Conservation (phyloP, 257 asterid species). For the Solanum bulbocastanum region DNA sequence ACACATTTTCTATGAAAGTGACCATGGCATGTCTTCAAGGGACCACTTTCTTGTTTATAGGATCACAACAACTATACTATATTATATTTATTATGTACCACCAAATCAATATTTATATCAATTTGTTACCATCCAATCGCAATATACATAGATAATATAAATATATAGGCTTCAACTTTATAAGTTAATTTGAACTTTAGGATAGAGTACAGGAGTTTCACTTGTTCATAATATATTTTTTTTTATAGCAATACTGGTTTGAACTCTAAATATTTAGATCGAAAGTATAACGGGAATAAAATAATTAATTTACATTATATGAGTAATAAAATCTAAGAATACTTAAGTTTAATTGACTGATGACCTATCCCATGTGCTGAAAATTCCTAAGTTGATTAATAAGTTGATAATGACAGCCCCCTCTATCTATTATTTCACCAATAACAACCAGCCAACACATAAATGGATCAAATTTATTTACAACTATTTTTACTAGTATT, state of each 20-base stretch:
- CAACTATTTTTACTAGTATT: neutral
- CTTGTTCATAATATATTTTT: neutral
- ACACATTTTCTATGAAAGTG: slow-evolving; percentile 39
- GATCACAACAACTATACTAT: neutral
- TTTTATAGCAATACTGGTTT: neutral
- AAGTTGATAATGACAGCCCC: slow-evolving; percentile 24
- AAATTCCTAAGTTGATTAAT: slow-evolving; percentile 11
- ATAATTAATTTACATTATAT: neutral
- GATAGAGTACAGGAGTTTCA: neutral
- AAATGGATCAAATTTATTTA: neutral
- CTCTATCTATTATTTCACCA: slow-evolving; percentile 3
- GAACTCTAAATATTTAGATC: neutral
- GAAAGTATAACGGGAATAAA: too few relatives aligned
- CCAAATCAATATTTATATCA: neutral
- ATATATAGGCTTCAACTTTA: neutral
- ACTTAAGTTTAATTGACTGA: slow-evolving; percentile 16
- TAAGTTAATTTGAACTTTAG: neutral
- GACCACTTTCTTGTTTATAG: slow-evolving; percentile 29
- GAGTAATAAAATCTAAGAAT: neutral
- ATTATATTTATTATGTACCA: neutral
- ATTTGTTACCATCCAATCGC: neutral
- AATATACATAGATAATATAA: neutral
- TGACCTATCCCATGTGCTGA: neutral
- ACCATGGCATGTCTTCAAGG: slow-evolving; percentile 24
- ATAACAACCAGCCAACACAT: neutral